Base-by-base conservation (phyloP, 2,329 filamentous ascomycete genomes). In the Cladosporium velox region DNA sequence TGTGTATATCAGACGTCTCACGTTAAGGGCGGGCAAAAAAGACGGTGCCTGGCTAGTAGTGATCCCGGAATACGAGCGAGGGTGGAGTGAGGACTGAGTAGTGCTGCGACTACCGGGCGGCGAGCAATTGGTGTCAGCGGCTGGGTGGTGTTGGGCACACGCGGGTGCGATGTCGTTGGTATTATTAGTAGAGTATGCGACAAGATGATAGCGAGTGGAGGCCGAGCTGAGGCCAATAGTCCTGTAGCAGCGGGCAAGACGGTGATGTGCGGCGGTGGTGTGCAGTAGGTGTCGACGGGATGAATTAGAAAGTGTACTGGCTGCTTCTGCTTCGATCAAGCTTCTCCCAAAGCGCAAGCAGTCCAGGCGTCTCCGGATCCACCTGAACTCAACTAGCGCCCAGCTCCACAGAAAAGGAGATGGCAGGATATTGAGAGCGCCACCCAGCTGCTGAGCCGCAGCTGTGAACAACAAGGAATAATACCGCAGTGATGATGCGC, bases 1-100 rank as follows among this genome's bases (percentile, higher is more conserved):
- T 38, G 66, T 34, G 26, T 57, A 21, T 34, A 55, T 47, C 35
- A 65, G 64, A 59, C 63, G 67, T 66, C 60, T 64, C 65, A 67
- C 65, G 58, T 62, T 12, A n/a, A 35, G 47, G 47, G 60, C 34
- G 60, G 44, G 32, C 35, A 30, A 15, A 52, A 52, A 54, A 62
- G 61, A 64, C 61, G 51, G 61, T 64, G 61, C 61, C 51, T 55
- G 61, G 61, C 61, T 64, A 64, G 41, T 11, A 47, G 61, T 44
- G 61, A 64, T 59, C n/a, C 57, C 57, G 51, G 26, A 52, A 64
- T 64, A 64, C 61, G 61, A 57, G 59, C 59, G 57, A 44, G 61
- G 61, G 34, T 64, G 61, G 61, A 62, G 44, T 21, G 59, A 47
- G 59, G 51, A 54, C n/a, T 21, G 59, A 47, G 59, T 21, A 32